Evolutionary conservation across 2,329 filamentous ascomycete species (phyloP), one percentile per base, ranked within the genome.

Genomic region (Ascochyta viciae-villosae): DNA sequence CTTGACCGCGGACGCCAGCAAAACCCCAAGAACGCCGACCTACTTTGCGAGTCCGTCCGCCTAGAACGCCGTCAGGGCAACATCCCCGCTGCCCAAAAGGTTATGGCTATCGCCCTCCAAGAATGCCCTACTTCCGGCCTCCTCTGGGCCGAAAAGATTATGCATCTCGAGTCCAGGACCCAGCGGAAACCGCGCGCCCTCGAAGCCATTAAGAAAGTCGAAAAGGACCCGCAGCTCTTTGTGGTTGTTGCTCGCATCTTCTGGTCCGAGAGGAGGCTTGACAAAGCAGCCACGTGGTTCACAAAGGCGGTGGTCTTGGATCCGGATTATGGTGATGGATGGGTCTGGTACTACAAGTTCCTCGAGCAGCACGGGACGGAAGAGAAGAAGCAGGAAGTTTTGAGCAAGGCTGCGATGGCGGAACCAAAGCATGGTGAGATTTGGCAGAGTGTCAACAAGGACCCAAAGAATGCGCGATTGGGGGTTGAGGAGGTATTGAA

Each of bases 341-440:
- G 96, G 96, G 94, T 92, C 19, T 99, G 94, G 94, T 99, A 97
- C 76, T 95, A 92, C 76, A 93, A 94, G 76, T 99, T 98, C 75
- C 73, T 98, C 62, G 74, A 87, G 64, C 91, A 97, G 81, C 93
- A 99, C 78, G 96, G 95, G 9, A 97, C 92, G 5, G 89, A 92
- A 71, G 94, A 96, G 81, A 99, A 98, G 87, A 84, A 89, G 69
- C 85, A 82, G 27, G 95, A 98, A 72, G 89, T 97, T 29, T 75
- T 96, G 6, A 82, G 82, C 54, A 96, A 96, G 79, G 93, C 91
- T 66, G 82, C 90, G 29, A 79, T 89, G 44, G 93, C 88, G 54
- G 95, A 98, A 76, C 96, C 96, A 3, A 87, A 88, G 67, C 92
- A 99, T 75, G 95, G 95, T 13, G 95, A 99, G 81, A 80, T 89